Evolutionary conservation across 768 basidiomycete genomes (phyloP).

Genomic region (Kwoniella dendrophila): DNA sequence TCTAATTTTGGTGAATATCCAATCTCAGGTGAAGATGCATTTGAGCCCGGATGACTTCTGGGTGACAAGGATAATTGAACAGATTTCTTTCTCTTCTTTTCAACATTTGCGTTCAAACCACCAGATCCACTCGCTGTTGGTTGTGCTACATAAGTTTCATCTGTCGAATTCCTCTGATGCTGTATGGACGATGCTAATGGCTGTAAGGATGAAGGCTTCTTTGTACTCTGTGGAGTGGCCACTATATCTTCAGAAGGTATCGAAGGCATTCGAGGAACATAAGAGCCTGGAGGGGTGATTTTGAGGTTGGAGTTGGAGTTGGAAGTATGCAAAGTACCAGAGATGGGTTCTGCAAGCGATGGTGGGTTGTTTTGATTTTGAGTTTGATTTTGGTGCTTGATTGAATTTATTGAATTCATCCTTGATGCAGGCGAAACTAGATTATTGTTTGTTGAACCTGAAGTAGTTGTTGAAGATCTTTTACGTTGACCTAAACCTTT

Average conservation of each 20-base stretch:
- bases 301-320: neutral
- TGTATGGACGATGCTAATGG: neutral
- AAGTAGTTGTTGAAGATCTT: constrained; percentile 16
- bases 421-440: neutral
- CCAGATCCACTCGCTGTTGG: neutral
- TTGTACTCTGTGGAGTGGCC: neutral
- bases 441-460: neutral
- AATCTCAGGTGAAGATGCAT: constrained; percentile 5
- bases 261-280: constrained; percentile 14
- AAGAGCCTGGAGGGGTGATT: constrained; percentile 7
- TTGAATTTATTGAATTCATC: constrained; percentile 6
- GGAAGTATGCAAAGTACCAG: neutral
- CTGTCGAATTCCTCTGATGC: constrained; percentile 5
- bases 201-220: neutral
- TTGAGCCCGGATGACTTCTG: too few relatives aligned
- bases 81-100: constrained; percentile 10
- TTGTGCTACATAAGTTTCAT: neutral
- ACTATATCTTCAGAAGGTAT: constrained; percentile 14
- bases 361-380: neutral
- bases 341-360: neutral
- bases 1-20: constrained; percentile 16
- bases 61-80: constrained; percentile 15
- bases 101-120: neutral
- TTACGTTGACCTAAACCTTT: constrained; percentile 33
- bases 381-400: neutral